Conservation (phyloP, 2,329 filamentous ascomycete genomes). For the Venturiaceae sp. region DNA sequence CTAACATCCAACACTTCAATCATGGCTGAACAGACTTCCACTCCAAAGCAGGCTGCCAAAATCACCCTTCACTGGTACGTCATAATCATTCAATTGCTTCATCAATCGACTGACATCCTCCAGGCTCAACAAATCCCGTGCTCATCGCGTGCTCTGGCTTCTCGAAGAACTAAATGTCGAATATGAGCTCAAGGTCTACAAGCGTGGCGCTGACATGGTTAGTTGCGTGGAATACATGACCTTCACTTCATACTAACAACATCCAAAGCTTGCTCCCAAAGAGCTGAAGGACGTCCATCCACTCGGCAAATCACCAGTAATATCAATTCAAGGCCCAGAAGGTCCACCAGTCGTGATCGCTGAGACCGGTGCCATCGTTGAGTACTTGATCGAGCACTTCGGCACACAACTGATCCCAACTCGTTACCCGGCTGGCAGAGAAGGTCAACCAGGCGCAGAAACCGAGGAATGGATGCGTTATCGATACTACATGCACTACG, state of each 20-base stretch:
- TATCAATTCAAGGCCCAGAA: slow-evolving; percentile 50
- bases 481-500: slow-evolving; percentile 69
- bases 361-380: slow-evolving; percentile 71
- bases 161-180: slow-evolving; percentile 71
- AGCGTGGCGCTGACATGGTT: slow-evolving; percentile 20
- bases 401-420: slow-evolving; percentile 41
- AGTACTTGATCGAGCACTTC: slow-evolving; percentile 70
- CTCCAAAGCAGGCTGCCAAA: slow-evolving; percentile 31
- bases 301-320: slow-evolving; percentile 75
- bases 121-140: slow-evolving; percentile 56
- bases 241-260: background rate
- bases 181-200: slow-evolving; percentile 74
- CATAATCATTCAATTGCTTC: background rate
- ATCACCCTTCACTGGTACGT: slow-evolving; percentile 56
- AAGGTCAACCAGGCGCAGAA: slow-evolving; percentile 46
- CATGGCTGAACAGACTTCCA: background rate
- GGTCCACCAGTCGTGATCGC: slow-evolving; percentile 55
- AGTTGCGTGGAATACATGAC: too few relatives aligned
- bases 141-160: slow-evolving; percentile 77
- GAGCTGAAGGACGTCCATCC: slow-evolving; percentile 72
- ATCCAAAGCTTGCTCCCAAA: slow-evolving; percentile 54
- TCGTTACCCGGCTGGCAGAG: slow-evolving; percentile 42
- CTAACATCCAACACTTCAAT: background rate
- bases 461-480: slow-evolving; percentile 52
- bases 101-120: background rate